These are phyloP conservation scores for Wilhelminamyces savonicus DNA, from an alignment of 805 yeast genomes.

Conservation along the genomic window DNA sequence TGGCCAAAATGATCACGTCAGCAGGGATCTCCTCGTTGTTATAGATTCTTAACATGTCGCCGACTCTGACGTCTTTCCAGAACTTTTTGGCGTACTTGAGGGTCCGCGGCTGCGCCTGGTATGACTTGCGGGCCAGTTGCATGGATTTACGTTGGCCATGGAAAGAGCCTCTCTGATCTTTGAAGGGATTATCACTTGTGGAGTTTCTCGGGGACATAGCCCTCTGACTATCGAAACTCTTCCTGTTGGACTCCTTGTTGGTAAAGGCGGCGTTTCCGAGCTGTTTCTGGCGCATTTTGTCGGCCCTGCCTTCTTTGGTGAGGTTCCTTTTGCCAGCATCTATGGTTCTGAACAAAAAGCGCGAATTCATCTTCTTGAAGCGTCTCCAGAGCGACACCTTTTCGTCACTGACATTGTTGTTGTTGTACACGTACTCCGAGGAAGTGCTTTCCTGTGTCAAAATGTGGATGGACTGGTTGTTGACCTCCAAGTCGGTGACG, in stretches of 20 bases:
- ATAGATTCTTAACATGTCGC: conserved; percentile 65
- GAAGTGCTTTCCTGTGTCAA: conserved; percentile 39
- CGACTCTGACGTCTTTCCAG: conserved; percentile 4
- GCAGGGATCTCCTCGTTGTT: conserved; percentile 80
- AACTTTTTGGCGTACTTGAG: conserved; percentile 17
- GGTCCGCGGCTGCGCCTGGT: conserved; percentile 12
- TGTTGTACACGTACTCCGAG: conserved; percentile 26
- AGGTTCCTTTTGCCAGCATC: conserved; percentile 21
- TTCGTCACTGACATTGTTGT: conserved; percentile 59
- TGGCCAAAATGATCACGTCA: conserved; percentile 56
- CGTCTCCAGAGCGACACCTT: conserved; percentile 62
- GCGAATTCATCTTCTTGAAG: conserved; percentile 49
- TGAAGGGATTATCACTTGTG: conserved; percentile 9
- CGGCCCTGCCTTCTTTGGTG: conserved; percentile 30
- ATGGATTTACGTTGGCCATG: conserved; percentile 11
- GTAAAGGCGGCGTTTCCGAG: conserved; percentile 1
- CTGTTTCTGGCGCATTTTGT: conserved; percentile 13
- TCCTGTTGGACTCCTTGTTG: conserved; percentile 8
- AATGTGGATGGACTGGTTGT: conserved; percentile 67
- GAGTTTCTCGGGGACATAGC: conserved; percentile 8
- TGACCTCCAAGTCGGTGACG: conserved; percentile 63
- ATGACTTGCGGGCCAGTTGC: conserved; percentile 3
- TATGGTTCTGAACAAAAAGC: conserved; percentile 20
- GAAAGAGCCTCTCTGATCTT: conserved; percentile 9
- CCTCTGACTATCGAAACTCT: conserved; percentile 28